Evolutionary conservation across 345 rosid genomes (phyloP).

Genomic region (Hirschfeldia incana): DNA sequence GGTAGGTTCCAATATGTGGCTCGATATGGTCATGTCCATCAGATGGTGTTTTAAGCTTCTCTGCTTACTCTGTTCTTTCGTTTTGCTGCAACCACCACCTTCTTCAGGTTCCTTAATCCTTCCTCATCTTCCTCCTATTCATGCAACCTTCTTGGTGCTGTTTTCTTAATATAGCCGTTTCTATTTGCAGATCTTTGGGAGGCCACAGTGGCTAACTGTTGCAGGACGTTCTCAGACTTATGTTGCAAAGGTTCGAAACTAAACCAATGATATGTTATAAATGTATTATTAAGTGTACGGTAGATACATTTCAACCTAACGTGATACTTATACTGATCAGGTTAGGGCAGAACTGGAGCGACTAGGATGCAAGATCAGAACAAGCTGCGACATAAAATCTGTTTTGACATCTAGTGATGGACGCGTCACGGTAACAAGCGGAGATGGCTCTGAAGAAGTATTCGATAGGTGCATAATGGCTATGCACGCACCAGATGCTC

Average conservation of each 20-base stretch:
- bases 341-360: constrained; percentile 64
- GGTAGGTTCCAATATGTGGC: constrained; percentile 80
- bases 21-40: constrained; percentile 90
- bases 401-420: constrained; percentile 45
- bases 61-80: constrained; percentile 82
- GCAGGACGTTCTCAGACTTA: constrained; percentile 64
- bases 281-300: background rate
- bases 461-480: constrained; percentile 61
- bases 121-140: background rate
- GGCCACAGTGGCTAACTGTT: constrained; percentile 93
- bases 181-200: constrained; percentile 62
- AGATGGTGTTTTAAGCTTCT: constrained; percentile 70
- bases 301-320: background rate
- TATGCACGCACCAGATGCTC: constrained; percentile 80
- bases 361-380: constrained; percentile 69
- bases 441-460: constrained; percentile 52
- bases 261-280: background rate
- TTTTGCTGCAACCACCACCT: constrained; percentile 86
- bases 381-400: constrained; percentile 52
- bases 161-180: too few species aligned
- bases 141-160: background rate
- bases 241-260: constrained; percentile 57
- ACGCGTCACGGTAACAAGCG: constrained; percentile 51
- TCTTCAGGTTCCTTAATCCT: constrained; percentile 62
- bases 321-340: constrained; percentile 34